Conservation (phyloP, 176 grass and related monocot genomes). For the Avena atlantica region DNA sequence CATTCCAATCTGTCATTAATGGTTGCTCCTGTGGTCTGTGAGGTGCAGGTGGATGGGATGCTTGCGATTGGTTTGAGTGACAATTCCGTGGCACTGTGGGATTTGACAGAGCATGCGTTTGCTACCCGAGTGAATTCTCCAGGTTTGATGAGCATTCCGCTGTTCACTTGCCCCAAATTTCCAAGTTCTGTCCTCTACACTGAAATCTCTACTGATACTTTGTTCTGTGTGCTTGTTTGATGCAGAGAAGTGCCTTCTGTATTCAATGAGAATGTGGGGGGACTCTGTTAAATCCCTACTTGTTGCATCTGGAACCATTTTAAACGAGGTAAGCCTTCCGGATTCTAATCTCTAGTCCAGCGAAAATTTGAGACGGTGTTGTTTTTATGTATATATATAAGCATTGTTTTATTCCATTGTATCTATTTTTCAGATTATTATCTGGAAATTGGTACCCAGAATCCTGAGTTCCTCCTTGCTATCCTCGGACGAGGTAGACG, state of each 20-base stretch:
- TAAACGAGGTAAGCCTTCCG: slow-evolving; percentile 57
- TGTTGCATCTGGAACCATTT: slow-evolving; percentile 88
- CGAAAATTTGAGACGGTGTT: not conserved
- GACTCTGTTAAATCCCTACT: slow-evolving; percentile 50
- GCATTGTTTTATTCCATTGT: not conserved
- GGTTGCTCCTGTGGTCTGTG: not conserved
- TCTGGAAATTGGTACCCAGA: slow-evolving; percentile 72
- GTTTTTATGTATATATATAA: not conserved
- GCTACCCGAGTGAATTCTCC: slow-evolving; percentile 69
- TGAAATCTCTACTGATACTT: not conserved
- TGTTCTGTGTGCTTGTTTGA: not conserved
- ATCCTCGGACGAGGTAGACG: not conserved
- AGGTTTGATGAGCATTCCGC: slow-evolving; percentile 45
- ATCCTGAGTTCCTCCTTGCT: not conserved
- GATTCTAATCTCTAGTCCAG: not conserved
- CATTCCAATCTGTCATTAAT: not conserved
- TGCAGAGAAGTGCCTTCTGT: slow-evolving; percentile 84
- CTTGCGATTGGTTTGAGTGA: slow-evolving; percentile 86
- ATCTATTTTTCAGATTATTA: slow-evolving; percentile 62
- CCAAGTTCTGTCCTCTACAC: not conserved
- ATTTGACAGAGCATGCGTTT: slow-evolving; percentile 44
- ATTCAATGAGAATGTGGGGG: slow-evolving; percentile 87
- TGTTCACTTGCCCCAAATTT: not conserved
- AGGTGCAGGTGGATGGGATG: slow-evolving; percentile 55
- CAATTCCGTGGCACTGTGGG: slow-evolving; percentile 84